These are phyloP conservation scores for Suhomyces xylopsoci DNA, from an alignment of 805 yeast species.

Conservation along the genomic window DNA sequence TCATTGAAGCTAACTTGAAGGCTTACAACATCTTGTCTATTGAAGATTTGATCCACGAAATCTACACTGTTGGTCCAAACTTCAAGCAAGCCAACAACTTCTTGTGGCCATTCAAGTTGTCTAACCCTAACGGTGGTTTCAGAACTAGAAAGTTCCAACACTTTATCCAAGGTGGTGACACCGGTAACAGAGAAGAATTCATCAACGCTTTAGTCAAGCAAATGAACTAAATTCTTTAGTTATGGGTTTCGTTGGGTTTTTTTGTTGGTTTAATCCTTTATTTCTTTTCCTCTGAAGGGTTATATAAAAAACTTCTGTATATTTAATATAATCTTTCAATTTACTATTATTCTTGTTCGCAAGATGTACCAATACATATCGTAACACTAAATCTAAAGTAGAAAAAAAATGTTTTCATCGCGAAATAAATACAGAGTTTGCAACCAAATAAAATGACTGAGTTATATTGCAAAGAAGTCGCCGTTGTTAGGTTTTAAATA, in stretches of 20 bases:
- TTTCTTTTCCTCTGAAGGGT: constrained; percentile 8
- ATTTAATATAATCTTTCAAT: constrained; percentile 8
- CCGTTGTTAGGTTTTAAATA: no score
- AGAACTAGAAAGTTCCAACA: constrained; percentile 97
- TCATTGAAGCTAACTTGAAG: constrained; percentile 86
- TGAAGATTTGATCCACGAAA: constrained; percentile 95
- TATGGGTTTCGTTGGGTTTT: constrained; percentile 1
- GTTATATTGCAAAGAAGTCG: no score
- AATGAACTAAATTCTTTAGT: constrained; percentile 64
- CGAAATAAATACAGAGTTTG: no score
- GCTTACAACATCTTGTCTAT: constrained; percentile 88
- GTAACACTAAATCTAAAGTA: neutral
- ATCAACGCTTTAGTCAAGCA: constrained; percentile 92
- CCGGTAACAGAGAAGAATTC: constrained; percentile 97
- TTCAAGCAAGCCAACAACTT: constrained; percentile 98
- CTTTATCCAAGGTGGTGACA: constrained; percentile 97
- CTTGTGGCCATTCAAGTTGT: constrained; percentile 96
- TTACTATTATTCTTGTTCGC: neutral
- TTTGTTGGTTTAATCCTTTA: constrained; percentile 7
- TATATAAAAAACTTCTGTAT: constrained; percentile 1
- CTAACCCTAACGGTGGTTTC: constrained; percentile 98
- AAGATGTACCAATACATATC: neutral
- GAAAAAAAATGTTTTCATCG: no score
- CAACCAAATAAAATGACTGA: no score
- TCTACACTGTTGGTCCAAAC: constrained; percentile 95